These are phyloP conservation scores for Lentinula sp. DNA, from an alignment of 768 basidiomycete species.

Conservation along the genomic window DNA sequence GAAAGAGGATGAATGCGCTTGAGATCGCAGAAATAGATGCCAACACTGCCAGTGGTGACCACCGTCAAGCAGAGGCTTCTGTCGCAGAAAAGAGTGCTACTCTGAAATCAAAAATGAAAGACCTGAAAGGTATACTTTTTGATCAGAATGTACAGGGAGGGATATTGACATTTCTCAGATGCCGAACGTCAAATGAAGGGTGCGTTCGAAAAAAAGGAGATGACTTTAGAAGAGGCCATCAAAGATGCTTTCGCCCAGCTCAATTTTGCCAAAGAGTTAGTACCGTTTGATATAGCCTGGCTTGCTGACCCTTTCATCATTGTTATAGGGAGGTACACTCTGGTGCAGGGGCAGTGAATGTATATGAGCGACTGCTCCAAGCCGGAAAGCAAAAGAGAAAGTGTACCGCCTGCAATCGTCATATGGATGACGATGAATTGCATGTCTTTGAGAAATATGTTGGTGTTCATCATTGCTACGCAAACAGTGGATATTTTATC, in stretches of 20 bases:
- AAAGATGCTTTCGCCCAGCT: slow-evolving; percentile 34
- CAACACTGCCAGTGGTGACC: slow-evolving; percentile 41
- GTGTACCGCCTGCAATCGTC: slow-evolving; percentile 76
- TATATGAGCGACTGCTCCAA: slow-evolving; percentile 51
- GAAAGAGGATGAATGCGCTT: slow-evolving; percentile 65
- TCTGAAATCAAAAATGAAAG: slow-evolving; percentile 53
- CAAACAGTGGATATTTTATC: not conserved
- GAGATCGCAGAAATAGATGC: slow-evolving; percentile 38
- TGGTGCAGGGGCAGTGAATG: slow-evolving; percentile 18
- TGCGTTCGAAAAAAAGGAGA: slow-evolving; percentile 27
- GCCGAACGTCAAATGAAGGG: slow-evolving; percentile 42
- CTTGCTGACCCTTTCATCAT: not conserved
- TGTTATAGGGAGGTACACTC: slow-evolving; percentile 14
- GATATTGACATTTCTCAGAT: slow-evolving; percentile 22
- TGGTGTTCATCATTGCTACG: slow-evolving; percentile 16
- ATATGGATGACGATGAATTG: slow-evolving; percentile 44
- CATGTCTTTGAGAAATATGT: slow-evolving; percentile 70
- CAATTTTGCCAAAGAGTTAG: not conserved
- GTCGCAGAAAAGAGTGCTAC: slow-evolving; percentile 56
- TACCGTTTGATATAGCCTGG: too few species aligned
- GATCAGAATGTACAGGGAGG: not conserved
- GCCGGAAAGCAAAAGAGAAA: slow-evolving; percentile 56
- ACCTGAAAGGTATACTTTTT: slow-evolving; percentile 49
- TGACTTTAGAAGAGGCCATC: slow-evolving; percentile 40
- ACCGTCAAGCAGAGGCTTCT: slow-evolving; percentile 61